Evolutionary conservation across 2,329 filamentous ascomycete species (phyloP), one percentile per base, ranked within the genome.

Genomic region (Colletotrichum eleusines): DNA sequence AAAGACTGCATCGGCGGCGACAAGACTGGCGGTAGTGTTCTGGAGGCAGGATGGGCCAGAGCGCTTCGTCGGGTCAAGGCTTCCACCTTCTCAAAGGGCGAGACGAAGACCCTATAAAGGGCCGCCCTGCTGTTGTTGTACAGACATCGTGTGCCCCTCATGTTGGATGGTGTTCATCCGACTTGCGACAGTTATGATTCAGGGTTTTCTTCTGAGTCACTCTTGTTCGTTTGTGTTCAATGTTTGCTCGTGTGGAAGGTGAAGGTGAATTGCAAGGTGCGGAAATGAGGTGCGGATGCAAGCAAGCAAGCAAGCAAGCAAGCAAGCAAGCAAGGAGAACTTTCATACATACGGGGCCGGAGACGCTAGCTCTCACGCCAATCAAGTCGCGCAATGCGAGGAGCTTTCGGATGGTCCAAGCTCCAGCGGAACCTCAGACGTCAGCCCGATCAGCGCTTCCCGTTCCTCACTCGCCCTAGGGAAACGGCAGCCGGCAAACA

Each of bases 41-140:
- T 70, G n/a, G 48, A 14, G 40, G 20, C 14, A n/a, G 51, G 38
- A 16, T 28, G 23, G 6, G 71, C 23, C 50, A 69, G 60, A 54
- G 74, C 69, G 68, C 76, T 73, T 48, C 76, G 73, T 64, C 74
- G 73, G 44, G 74, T 63, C 55, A 79, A 64, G 26, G 73, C 62
- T 71, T 77, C 76, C 55, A 73, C 73, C 51, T 72, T 75, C 64
- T 80, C 76, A 73, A 76, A 74, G 62, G 80, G 80, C 57, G 79
- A 78, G 74, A 87, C 73, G 73, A 88, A 86, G 58, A 86, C 82
- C 63, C 81, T 79, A 55, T 83, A 81, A 6, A 88, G 81, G 71
- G 84, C 84, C 44, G 79, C 74, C n/a, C 82, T 81, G 62, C 84
- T 81, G 73, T 81, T 81, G 73, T 81, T 83, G 76, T 82, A 83